Conservation (phyloP, 2,329 filamentous ascomycete genomes). For the Venturia carpophila region DNA sequence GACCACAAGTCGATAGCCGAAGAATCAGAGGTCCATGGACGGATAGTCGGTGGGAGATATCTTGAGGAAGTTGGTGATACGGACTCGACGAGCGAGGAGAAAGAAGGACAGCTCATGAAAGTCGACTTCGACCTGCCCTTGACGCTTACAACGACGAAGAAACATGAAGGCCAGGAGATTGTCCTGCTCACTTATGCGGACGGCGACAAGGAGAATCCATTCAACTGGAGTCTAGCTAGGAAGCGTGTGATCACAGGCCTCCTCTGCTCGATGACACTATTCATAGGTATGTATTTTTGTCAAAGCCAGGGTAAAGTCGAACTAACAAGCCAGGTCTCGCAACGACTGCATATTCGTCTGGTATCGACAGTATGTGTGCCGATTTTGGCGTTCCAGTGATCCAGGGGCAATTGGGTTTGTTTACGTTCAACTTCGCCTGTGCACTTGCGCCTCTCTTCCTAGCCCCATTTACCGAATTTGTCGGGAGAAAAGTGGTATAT, state of each 20-base stretch:
- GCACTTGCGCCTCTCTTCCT: constrained; percentile 78
- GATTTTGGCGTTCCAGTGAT: constrained; percentile 38
- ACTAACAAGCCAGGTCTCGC: constrained; percentile 24
- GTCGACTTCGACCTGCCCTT: constrained; percentile 44
- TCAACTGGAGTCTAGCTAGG: constrained; percentile 41
- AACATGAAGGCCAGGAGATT: constrained; percentile 37
- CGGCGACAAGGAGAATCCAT: constrained; percentile 44
- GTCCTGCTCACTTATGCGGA: constrained; percentile 41
- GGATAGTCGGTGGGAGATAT: constrained; percentile 36
- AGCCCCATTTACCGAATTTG: constrained; percentile 80
- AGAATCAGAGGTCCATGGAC: constrained; percentile 23
- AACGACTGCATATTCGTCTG: constrained; percentile 47
- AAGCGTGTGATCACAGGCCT: constrained; percentile 42
- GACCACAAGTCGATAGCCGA: constrained; percentile 3
- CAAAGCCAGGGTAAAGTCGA: neutral
- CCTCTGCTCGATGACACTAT: constrained; percentile 46
- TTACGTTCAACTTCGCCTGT: constrained; percentile 74
- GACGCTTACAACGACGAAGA: constrained; percentile 36
- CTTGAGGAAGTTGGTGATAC: constrained; percentile 29
- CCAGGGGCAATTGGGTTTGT: constrained; percentile 58
- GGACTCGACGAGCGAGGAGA: constrained; percentile 26
- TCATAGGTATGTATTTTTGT: constrained; percentile 38
- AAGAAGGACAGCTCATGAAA: constrained; percentile 33
- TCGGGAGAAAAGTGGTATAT: constrained; percentile 72
- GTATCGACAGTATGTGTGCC: constrained; percentile 39